phyloP scores from a whole-genome alignment of 257 asterid species.

The Solanum clarkiae region DNA sequence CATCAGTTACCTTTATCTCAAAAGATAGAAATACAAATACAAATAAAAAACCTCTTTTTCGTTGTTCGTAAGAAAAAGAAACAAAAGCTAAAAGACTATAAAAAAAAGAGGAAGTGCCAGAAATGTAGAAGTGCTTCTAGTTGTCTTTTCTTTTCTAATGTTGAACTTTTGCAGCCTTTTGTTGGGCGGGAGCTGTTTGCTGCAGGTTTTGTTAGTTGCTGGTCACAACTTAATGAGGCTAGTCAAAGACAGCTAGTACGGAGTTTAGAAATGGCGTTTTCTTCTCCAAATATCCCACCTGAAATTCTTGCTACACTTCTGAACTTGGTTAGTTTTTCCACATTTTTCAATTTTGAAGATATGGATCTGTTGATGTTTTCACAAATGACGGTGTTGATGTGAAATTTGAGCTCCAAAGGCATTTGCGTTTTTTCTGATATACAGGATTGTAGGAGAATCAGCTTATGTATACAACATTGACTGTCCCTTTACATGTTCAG shows the following conservation, averaged over 20 bases:
- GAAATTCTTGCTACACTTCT: slow-evolving; percentile 96
- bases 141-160: slow-evolving; percentile 7
- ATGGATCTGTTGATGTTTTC: neutral
- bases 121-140: neutral
- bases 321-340: slow-evolving; percentile 58
- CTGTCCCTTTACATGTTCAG: neutral
- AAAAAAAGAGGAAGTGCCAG: neutral
- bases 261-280: slow-evolving; percentile 96
- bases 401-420: neutral
- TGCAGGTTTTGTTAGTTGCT: slow-evolving; percentile 99
- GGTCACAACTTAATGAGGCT: slow-evolving; percentile 78
- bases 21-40: neutral
- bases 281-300: slow-evolving; percentile 96
- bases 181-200: slow-evolving; percentile 98
- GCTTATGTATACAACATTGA: neutral
- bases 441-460: neutral
- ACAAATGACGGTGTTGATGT: neutral
- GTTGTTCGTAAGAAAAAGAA: neutral
- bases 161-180: slow-evolving; percentile 59
- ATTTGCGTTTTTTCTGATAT: neutral
- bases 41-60: neutral
- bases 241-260: slow-evolving; percentile 79
- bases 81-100: neutral
- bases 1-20: neutral
- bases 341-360: neutral